These are phyloP conservation scores for Lasiodiplodia gonubiensis DNA, from an alignment of 2,329 filamentous ascomycete species.

Conservation along the genomic window DNA sequence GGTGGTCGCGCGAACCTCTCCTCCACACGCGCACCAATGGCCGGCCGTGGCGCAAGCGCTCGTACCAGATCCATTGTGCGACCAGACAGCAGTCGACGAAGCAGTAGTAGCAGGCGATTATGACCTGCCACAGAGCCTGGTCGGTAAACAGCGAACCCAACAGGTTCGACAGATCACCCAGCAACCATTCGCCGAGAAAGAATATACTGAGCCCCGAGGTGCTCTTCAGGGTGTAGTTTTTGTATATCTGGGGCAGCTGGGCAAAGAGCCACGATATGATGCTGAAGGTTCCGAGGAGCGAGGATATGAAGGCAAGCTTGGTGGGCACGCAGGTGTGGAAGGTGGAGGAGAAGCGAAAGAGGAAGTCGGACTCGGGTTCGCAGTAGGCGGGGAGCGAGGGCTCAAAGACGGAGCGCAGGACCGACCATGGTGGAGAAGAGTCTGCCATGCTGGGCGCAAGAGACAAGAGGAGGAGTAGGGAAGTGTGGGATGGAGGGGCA, in stretches of 20 bases:
- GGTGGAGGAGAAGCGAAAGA: slow-evolving; percentile 62
- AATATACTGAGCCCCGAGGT: slow-evolving; percentile 69
- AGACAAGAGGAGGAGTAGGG: background rate
- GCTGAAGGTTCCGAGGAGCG: slow-evolving; percentile 64
- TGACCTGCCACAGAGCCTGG: slow-evolving; percentile 70
- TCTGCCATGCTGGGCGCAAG: slow-evolving; percentile 19
- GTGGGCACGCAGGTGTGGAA: slow-evolving; percentile 69
- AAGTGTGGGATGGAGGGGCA: background rate
- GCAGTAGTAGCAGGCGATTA: slow-evolving; percentile 70
- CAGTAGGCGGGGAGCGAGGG: slow-evolving; percentile 63
- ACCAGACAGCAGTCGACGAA: slow-evolving; percentile 68
- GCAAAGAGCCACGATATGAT: slow-evolving; percentile 73
- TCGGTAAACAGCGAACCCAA: slow-evolving; percentile 67
- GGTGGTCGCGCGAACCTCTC: slow-evolving; percentile 30
- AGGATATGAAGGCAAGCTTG: slow-evolving; percentile 66
- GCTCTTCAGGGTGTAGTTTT: slow-evolving; percentile 68
- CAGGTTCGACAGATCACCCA: slow-evolving; percentile 68
- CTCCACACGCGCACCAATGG: slow-evolving; percentile 38
- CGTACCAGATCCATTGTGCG: slow-evolving; percentile 70
- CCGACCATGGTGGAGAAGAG: slow-evolving; percentile 14
- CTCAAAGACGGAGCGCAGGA: slow-evolving; percentile 33
- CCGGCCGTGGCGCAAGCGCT: slow-evolving; percentile 58
- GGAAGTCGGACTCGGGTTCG: slow-evolving; percentile 63
- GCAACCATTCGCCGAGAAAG: slow-evolving; percentile 69
- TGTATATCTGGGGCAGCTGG: slow-evolving; percentile 72